These are phyloP conservation scores for Podospora anserina DNA, from an alignment of 495 filamentous ascomycete species.

Conservation along the genomic window DNA sequence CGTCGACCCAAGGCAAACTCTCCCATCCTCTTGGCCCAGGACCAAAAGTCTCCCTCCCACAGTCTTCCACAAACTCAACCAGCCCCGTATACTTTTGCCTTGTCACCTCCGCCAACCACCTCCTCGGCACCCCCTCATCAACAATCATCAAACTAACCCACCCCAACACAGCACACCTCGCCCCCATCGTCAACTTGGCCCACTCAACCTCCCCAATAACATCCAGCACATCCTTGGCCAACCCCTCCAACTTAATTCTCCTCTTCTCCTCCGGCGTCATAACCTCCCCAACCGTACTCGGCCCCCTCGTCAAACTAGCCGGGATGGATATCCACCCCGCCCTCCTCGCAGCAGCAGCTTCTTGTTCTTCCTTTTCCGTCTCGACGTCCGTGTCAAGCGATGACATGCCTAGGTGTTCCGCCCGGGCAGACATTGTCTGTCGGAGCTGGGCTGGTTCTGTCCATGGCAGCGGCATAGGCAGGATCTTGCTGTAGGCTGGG, in stretches of 20 bases:
- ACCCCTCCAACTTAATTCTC: conserved; percentile 65
- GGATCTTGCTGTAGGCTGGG: conserved; percentile 69
- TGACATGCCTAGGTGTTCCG: conserved; percentile 67
- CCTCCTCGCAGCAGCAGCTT: conserved; percentile 28
- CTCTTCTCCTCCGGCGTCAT: conserved; percentile 49
- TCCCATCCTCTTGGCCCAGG: not conserved
- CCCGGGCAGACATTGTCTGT: conserved; percentile 62
- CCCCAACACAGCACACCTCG: conserved; percentile 76
- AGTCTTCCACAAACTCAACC: conserved; percentile 51
- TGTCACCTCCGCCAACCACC: conserved; percentile 68
- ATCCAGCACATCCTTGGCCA: conserved; percentile 65
- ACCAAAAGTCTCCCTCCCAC: conserved; percentile 43
- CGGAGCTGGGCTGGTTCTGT: conserved; percentile 67
- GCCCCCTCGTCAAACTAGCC: conserved; percentile 23
- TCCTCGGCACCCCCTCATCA: conserved; percentile 60
- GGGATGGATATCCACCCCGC: conserved; percentile 33
- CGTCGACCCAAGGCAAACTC: conserved; percentile 17
- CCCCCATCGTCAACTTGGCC: conserved; percentile 49
- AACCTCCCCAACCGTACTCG: conserved; percentile 29
- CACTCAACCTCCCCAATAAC: conserved; percentile 62
- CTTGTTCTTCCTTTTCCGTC: conserved; percentile 28
- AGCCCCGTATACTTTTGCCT: conserved; percentile 52
- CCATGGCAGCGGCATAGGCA: conserved; percentile 82
- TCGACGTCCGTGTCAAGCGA: conserved; percentile 46
- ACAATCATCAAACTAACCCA: conserved; percentile 73